Percentiles rank a stretch among this genome's conserved stretches.
Conservation (phyloP, 139 green algal species). For the Asterochloris erici region DNA sequence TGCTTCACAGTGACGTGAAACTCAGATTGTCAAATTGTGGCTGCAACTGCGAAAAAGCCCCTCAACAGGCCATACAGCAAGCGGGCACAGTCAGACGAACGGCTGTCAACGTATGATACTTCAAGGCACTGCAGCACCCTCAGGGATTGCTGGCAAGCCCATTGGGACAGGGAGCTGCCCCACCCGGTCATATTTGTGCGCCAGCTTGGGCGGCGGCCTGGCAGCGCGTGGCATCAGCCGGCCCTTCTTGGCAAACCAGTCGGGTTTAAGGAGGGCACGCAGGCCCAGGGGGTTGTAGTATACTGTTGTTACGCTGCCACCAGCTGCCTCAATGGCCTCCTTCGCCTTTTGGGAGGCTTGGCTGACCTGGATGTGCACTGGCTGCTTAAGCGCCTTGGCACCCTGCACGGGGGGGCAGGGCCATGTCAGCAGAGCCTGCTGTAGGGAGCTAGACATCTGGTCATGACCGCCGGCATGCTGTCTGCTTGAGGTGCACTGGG, state of each 20-base stretch:
- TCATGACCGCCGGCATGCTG: no score
- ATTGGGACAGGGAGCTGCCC: conserved; percentile 42
- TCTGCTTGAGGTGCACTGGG: no score
- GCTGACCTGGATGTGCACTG: conserved; percentile 70
- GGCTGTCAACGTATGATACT: no score
- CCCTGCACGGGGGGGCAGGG: conserved; percentile 17
- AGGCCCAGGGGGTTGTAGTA: conserved; percentile 93
- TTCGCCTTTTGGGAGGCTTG: conserved; percentile 45
- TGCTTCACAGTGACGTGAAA: no score
- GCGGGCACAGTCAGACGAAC: no score
- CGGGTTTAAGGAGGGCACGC: conserved; percentile 70
- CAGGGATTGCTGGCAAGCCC: neutral
- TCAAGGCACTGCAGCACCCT: no score
- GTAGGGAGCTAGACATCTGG: no score
- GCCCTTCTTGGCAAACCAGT: conserved; percentile 67
- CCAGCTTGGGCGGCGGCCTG: conserved; percentile 59
- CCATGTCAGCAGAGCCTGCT: no score
- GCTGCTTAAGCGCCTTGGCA: neutral
- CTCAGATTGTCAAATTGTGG: no score
- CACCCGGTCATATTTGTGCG: conserved; percentile 54
- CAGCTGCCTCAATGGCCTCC: conserved; percentile 58
- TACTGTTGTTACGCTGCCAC: conserved; percentile 79
- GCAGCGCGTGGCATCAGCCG: conserved; percentile 71
- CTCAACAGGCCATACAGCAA: no score
- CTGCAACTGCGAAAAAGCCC: no score